phyloP scores from a whole-genome alignment of 345 rosid genomes.

The Bruguiera sexangula region DNA sequence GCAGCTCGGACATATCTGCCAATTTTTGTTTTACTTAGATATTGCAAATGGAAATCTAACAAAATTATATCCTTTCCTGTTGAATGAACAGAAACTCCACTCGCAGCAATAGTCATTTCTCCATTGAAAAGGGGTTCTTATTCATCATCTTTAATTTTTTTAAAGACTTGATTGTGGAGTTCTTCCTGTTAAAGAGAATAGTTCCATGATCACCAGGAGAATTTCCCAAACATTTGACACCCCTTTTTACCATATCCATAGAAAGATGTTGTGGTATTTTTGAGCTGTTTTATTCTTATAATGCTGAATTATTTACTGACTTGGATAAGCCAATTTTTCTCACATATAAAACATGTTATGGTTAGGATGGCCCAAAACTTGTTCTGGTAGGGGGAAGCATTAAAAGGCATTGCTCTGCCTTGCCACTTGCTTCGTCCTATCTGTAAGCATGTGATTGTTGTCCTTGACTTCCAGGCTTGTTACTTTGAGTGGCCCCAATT shows the following conservation, averaged over 20 bases:
- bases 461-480: constrained; percentile 21
- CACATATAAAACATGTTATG: constrained; percentile 5
- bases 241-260: no score
- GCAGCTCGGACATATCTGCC: no score
- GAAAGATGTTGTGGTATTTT: not conserved
- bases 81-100: not conserved
- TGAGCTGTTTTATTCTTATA: not conserved
- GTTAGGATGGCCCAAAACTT: constrained; percentile 8
- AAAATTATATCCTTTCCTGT: not conserved
- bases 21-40: no score
- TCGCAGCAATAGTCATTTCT: not conserved
- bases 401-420: constrained; percentile 15
- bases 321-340: constrained; percentile 7
- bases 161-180: not conserved
- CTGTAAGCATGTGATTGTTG: constrained; percentile 24
- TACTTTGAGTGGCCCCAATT: constrained; percentile 30
- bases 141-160: not conserved
- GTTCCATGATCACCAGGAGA: no score
- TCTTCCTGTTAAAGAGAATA: no score
- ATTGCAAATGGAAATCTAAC: no score
- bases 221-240: no score
- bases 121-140: not conserved
- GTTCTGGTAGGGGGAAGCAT: constrained; percentile 38
- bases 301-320: not conserved
- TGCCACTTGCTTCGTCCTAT: constrained; percentile 19